A percentile compares a stretch with the other conserved stretches of the same genome.
Evolutionary conservation across 768 basidiomycete genomes (phyloP).

Genomic region (Xanthoconium purpureum): DNA sequence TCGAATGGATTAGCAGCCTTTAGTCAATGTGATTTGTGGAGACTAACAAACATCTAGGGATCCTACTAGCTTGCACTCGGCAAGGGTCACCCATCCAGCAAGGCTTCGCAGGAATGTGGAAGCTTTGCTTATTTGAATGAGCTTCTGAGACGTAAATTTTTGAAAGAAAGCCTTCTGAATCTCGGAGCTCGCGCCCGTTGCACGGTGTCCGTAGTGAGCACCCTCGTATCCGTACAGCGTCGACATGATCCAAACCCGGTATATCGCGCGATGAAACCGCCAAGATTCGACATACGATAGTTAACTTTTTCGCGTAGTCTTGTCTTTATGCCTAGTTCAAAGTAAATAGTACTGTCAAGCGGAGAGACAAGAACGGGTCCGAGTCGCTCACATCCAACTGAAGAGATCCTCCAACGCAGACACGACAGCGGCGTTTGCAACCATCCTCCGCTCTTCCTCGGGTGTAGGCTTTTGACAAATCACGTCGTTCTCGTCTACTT

Average conservation of each 20-base stretch:
- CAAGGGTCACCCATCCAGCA: not conserved
- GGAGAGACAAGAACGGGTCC: too few species aligned
- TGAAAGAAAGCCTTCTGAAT: not conserved
- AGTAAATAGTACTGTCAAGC: not conserved
- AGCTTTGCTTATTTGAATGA: not conserved
- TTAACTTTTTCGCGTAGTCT: not conserved
- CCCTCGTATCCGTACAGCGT: not conserved
- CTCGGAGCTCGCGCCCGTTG: not conserved
- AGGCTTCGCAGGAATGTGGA: not conserved
- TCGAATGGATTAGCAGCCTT: not conserved
- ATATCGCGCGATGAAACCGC: not conserved
- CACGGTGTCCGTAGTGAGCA: not conserved
- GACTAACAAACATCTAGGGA: not conserved
- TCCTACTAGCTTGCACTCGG: not conserved
- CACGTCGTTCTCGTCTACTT: not conserved
- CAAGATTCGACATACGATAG: not conserved
- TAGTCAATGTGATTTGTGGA: not conserved
- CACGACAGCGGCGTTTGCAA: not conserved
- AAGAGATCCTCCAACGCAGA: not conserved
- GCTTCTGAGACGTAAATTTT: not conserved
- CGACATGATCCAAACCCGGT: not conserved
- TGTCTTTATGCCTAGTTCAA: not conserved
- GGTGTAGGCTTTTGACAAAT: not conserved
- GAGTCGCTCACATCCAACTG: not conserved
- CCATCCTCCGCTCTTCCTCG: not conserved